Evolutionary conservation across 2,329 filamentous ascomycete genomes (phyloP).

Genomic region (Fusarium sp.): DNA sequence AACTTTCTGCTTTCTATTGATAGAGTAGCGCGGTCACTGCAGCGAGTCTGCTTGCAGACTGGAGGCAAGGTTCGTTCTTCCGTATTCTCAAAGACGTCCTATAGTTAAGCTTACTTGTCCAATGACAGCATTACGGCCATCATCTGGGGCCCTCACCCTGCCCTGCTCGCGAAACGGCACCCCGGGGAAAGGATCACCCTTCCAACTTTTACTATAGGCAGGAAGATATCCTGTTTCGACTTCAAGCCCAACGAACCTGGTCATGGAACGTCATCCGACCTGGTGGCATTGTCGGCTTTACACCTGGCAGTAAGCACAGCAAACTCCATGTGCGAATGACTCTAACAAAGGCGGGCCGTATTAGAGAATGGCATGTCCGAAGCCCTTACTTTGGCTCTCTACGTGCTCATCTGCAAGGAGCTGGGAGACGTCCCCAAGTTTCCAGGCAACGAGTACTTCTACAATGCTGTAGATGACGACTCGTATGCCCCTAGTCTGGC

Average conservation of each 20-base stretch:
- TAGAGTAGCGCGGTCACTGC: background rate
- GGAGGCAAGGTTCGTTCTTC: slow-evolving; percentile 1
- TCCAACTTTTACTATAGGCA: slow-evolving; percentile 13
- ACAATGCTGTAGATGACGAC: slow-evolving; percentile 1
- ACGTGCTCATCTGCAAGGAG: slow-evolving; percentile 2
- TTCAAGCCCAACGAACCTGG: background rate
- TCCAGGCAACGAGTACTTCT: slow-evolving; percentile 12
- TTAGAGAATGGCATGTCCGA: slow-evolving; percentile 9
- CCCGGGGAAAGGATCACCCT: background rate
- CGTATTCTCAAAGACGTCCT: too few relatives aligned
- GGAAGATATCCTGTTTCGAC: slow-evolving; percentile 3
- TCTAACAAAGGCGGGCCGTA: too few relatives aligned
- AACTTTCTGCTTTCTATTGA: slow-evolving; percentile 12
- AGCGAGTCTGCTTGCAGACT: slow-evolving; percentile 4
- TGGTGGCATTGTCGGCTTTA: slow-evolving; percentile 12
- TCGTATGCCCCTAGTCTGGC: slow-evolving; percentile 26
- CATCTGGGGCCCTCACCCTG: background rate
- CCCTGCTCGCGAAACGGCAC: background rate
- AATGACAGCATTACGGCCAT: slow-evolving; percentile 1
- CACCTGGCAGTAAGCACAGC: background rate
- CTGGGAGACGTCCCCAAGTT: background rate
- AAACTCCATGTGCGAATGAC: too few relatives aligned
- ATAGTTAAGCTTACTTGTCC: too few relatives aligned
- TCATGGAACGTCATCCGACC: slow-evolving; percentile 12
- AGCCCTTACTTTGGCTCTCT: slow-evolving; percentile 8